These are phyloP conservation scores for Macrolepiota dolichaula DNA, from an alignment of 768 basidiomycete species.

Conservation along the genomic window DNA sequence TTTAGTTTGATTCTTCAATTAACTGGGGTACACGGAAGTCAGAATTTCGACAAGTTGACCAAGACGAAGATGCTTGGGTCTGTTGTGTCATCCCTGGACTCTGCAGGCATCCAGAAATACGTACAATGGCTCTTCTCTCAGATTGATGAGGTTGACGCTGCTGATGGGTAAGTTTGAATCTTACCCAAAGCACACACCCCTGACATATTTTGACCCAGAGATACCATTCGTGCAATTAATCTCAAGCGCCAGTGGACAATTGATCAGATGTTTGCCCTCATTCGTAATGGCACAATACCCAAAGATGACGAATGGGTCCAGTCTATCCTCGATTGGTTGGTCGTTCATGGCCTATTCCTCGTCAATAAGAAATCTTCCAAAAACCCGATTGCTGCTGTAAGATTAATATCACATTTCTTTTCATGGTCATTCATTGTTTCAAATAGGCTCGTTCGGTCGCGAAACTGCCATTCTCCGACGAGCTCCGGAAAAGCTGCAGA, in stretches of 20 bases:
- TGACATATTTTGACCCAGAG: constrained; percentile 33
- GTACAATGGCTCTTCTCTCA: constrained; percentile 67
- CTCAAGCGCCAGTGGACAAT: constrained; percentile 76
- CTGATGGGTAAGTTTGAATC: constrained; percentile 33
- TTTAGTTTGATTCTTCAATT: constrained; percentile 84
- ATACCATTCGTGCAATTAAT: constrained; percentile 42
- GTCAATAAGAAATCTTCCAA: constrained; percentile 73
- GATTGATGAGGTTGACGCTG: constrained; percentile 42
- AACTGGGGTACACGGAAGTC: constrained; percentile 77
- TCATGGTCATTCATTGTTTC: neutral
- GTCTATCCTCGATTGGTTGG: constrained; percentile 75
- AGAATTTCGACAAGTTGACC: constrained; percentile 89
- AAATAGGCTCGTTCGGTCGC: constrained; percentile 59
- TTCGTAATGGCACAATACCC: constrained; percentile 76
- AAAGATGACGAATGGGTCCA: constrained; percentile 79
- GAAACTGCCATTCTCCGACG: constrained; percentile 70
- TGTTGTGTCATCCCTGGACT: constrained; percentile 71
- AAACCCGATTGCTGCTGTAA: constrained; percentile 53
- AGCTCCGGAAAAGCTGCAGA: constrained; percentile 63
- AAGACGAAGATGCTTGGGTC: constrained; percentile 91
- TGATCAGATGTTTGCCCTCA: constrained; percentile 77
- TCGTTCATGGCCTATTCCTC: constrained; percentile 77
- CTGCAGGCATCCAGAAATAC: constrained; percentile 73
- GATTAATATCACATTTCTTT: constrained; percentile 22
- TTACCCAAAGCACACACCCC: neutral